Evolutionary conservation across 305 asterid genomes (phyloP), one percentile per base, ranked within the genome.

Genomic region (Striga hermonthica): DNA sequence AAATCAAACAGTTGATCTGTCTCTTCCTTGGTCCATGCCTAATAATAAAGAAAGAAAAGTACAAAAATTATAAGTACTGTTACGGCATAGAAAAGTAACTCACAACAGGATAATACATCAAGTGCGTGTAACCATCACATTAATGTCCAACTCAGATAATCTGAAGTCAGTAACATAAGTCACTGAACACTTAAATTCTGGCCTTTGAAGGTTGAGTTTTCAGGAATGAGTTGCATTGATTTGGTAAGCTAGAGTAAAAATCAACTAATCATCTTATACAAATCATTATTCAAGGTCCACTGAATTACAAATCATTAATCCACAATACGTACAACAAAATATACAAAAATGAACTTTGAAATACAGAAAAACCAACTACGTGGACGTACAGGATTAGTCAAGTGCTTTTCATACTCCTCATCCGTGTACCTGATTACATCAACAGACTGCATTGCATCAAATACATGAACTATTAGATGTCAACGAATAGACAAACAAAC

Each of bases 11-110:
- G 76, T 69, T 81, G 77, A 80, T 88, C 95, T 1, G 99, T 93
- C 81, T 90, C 99, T 77, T 86, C 95, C 86, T 88, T 93, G 62
- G 99, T 90, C 99, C 99, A 93, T 60, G 61, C 76, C 99, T 93
- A 76, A 64, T 35, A 57, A 57, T n/a, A n/a, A 75, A 60, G 66
- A 62, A 47, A 73, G 13, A 70, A 68, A 56, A 31, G 28, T 59
- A 67, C 54, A 64, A 66, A 71, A 6, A 48, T 1, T 60, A 69
- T 62, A 7, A 56, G 71, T 44, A 56, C 39, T 60, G 75, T 57
- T 35, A 65, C 45, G 22, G 15, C 71, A 28, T 34, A 56, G 31
- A 40, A 70, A 72, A 67, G 64, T 14, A 60, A 64, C 62, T 41
- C 73, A 62, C 37, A 58, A 64, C 59, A 49, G n/a, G 34, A 65